Evolutionary conservation across 208 protist species (phyloP), one percentile per base, ranked within the genome.

Genomic region (Phytomonas sp.): DNA sequence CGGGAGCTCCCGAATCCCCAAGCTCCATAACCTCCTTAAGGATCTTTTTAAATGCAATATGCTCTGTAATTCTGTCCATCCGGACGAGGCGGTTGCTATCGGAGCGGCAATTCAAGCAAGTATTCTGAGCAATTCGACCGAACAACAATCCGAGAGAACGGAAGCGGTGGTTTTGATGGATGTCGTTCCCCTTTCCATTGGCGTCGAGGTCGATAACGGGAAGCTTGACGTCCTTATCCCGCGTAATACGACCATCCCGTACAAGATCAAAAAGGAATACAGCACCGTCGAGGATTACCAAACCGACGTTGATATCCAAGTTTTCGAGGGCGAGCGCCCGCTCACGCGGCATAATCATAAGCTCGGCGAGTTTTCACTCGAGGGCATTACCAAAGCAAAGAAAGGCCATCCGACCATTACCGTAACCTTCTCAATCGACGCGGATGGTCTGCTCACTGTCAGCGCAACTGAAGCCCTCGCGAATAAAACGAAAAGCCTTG

Each of bases 291-390:
- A 95, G 69, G 97, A 99, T 81, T 98, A 99, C 84, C 98, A 99
- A 91, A 78, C 86, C 26, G 97, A 92, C 64, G 98, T 99, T 60
- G 83, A 98, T 65, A 98, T 99, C 73, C 95, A 99, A 84, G 97
- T 99, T n/a, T 99, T 93, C 80, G 98, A 99, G 80, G 99, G 99
- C 68, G 98, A 99, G 89, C 97, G 98, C 31, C 73, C 88, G 19
- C 85, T 97, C 77, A 99, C 98, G 61, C 89, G 91, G 69, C 93
- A 99, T 87, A 99, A 99, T 96, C 98, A 99, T 83, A 84, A 98
- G 11, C 89, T 99, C 14, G 99, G 98, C 31, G 75, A 83, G 62
- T 97, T 97, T 75, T 71, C 80, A 7, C 84, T 97, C 29, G 91
- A 86, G 67, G 97, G 93, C 69, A 99, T 99, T 65, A 93, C 98